phyloP scores from a whole-genome alignment of 805 yeast genomes.

The Starmerella geochares region DNA sequence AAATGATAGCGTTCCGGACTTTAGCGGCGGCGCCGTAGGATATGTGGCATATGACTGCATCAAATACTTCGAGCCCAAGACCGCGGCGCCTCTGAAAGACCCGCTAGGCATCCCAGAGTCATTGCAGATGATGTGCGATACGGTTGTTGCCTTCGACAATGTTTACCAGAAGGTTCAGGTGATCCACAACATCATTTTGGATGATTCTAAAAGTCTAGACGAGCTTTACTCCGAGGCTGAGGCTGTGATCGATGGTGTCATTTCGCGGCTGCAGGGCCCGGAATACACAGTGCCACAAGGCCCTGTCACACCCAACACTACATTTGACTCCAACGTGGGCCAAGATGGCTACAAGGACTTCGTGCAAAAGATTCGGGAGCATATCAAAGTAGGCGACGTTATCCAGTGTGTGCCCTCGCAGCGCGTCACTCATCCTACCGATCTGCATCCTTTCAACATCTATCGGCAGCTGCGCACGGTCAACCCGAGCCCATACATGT shows the following conservation, averaged over 20 bases:
- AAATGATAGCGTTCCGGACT: constrained; percentile 65
- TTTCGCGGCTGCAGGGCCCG: constrained; percentile 36
- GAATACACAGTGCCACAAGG: constrained; percentile 56
- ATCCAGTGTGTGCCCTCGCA: constrained; percentile 98
- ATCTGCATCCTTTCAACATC: constrained; percentile 90
- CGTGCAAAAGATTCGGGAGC: constrained; percentile 63
- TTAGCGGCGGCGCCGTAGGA: constrained; percentile 95
- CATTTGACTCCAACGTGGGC: constrained; percentile 81
- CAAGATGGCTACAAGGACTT: constrained; percentile 84
- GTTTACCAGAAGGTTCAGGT: constrained; percentile 89
- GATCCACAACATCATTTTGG: constrained; percentile 57
- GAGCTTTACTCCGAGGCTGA: constrained; percentile 50
- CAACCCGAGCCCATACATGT: constrained; percentile 94
- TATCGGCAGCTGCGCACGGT: constrained; percentile 91
- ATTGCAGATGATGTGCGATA: constrained; percentile 80
- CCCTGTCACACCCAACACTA: constrained; percentile 55
- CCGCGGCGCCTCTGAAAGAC: constrained; percentile 64
- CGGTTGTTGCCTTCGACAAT: constrained; percentile 84
- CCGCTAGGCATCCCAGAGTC: constrained; percentile 83
- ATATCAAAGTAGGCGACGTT: constrained; percentile 83
- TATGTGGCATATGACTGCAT: constrained; percentile 94
- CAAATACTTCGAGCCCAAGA: constrained; percentile 90
- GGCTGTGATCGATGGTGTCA: constrained; percentile 40
- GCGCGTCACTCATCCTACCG: constrained; percentile 89
- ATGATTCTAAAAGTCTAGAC: constrained; percentile 32